Base-by-base conservation (phyloP, 306 rosid species). In the Coriaria nepalensis region DNA sequence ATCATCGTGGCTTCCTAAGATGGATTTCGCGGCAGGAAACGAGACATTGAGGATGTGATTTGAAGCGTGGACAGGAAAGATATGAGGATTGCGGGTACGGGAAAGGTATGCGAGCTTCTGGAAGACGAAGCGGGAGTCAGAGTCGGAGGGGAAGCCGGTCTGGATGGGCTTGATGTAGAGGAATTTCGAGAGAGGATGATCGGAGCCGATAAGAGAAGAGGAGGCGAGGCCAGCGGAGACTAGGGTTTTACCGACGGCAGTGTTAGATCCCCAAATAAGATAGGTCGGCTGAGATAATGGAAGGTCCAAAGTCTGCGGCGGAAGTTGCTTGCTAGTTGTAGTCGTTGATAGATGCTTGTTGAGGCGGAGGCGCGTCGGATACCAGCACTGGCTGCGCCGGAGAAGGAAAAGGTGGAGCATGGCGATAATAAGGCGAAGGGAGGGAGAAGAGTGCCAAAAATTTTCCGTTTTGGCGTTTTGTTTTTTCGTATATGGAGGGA, bases 191-290 rank as follows among this genome's bases (percentile, higher is more conserved):
- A 68, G 29, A n/a, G 66, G 49, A 13, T 6, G 10, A 10, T 37
- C 37, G 5, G 12, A 8, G 36, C 73, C 66, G 43, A 77, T 78
- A 39, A 84, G 71, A 11, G 50, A 71, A 6, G 87, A 69, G 47
- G 87, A 72, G 10, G 93, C 95, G 53, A 90, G 50, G 61, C 97
- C 97, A 14, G 95, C 43, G 64, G 97, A 90, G 60, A 90, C 85
- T 29, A 90, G 86, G 75, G 97, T 79, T 77, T 90, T 90, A 32
- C 97, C 97, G 14, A 90, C 77, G 38, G 75, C 77, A 57, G 97
- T 90, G 66, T 84, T 90, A 61, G 97, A 72, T 43, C 84, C 90
- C 90, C 97, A 84, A 0, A 90, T 60, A 50, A 71, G 66, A 71
- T 76, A 90, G 65, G 81, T 84, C 12, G 97, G 97, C 62, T 72